Base-by-base conservation (phyloP, 305 asterid species). In the Rubia tinctorum region DNA sequence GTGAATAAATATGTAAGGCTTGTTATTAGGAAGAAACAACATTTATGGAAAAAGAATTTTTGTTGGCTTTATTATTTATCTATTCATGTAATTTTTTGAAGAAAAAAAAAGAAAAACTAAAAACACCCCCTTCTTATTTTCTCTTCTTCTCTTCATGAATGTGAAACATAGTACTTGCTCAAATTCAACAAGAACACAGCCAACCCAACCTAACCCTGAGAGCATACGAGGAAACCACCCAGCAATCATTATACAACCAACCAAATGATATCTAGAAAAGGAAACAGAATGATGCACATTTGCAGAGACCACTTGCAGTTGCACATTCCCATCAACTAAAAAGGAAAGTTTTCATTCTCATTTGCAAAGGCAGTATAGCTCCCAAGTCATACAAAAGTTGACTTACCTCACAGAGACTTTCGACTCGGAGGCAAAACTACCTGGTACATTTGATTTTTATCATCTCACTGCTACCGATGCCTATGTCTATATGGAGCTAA, bases 401-500 rank as follows among this genome's bases (percentile, higher is more conserved):
- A 72, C 68, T 75, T 66, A 69, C 80, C 78, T 78, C 82, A 42
- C 80, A 49, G 64, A 70, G 77, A 30, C 68, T 30, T 56, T 66
- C 44, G 44, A 62, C 79, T 55, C 74, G 64, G 85, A 79, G 79
- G 83, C 65, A 75, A 49, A 42, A 75, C 45, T 34, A 63, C 71
- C 77, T 75, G 61, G 10, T 42, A 78, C 75, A 74, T 23, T 8
- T 70, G 20, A 7, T 18, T 69, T 25, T 23, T 72, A 69, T 65
- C 69, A 59, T 60, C 61, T 63, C 45, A 30, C 71, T 58, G 82
- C 73, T 67, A 76, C 66, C 53, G 39, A 55, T 34, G 61, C 79
- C 75, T 75, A 56, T 75, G 72, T 71, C 86, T 75, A 68, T 66
- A 73, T 74, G 76, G 69, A 69, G 75, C 79, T 72, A 73, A 65